These are phyloP conservation scores for Ascocoryne sarcoides DNA, from an alignment of 2,329 filamentous ascomycete genomes.

Conservation along the genomic window DNA sequence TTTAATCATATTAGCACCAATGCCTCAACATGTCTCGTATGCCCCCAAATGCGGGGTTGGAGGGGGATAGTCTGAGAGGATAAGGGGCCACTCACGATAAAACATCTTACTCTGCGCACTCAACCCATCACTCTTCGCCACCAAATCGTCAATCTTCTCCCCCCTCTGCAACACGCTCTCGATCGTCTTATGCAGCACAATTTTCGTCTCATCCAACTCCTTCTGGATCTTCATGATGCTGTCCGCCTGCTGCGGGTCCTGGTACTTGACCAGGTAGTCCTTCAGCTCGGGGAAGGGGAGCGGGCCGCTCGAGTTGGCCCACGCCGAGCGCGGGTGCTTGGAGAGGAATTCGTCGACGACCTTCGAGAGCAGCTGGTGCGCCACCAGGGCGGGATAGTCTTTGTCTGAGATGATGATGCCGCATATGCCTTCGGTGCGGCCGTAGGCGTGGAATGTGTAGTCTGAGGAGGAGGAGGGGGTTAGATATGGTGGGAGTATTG, in stretches of 20 bases:
- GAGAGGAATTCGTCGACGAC: constrained; percentile 79
- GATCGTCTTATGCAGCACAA: constrained; percentile 94
- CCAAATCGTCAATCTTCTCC: constrained; percentile 92
- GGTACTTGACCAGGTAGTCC: constrained; percentile 58
- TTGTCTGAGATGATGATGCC: constrained; percentile 71
- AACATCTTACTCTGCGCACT: constrained; percentile 97
- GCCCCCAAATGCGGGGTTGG: not conserved
- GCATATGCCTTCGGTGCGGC: constrained; percentile 63
- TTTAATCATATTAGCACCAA: constrained; percentile 7
- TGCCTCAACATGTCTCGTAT: not conserved
- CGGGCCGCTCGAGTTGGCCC: constrained; percentile 44
- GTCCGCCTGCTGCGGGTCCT: constrained; percentile 77
- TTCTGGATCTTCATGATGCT: constrained; percentile 93
- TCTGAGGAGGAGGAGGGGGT: constrained; percentile 33
- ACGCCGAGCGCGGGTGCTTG: constrained; percentile 63
- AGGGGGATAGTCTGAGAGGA: not conserved
- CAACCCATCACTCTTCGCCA: constrained; percentile 85
- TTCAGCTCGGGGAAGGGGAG: constrained; percentile 65
- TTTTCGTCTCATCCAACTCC: constrained; percentile 96
- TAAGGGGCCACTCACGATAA: constrained; percentile 54
- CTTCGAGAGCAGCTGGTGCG: constrained; percentile 80
- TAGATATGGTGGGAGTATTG: not conserved
- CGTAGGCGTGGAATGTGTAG: constrained; percentile 72
- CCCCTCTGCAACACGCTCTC: constrained; percentile 80
- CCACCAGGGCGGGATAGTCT: constrained; percentile 68